phyloP scores from a whole-genome alignment of 495 filamentous ascomycete genomes.

The Hyaloscypha hepaticicola region DNA sequence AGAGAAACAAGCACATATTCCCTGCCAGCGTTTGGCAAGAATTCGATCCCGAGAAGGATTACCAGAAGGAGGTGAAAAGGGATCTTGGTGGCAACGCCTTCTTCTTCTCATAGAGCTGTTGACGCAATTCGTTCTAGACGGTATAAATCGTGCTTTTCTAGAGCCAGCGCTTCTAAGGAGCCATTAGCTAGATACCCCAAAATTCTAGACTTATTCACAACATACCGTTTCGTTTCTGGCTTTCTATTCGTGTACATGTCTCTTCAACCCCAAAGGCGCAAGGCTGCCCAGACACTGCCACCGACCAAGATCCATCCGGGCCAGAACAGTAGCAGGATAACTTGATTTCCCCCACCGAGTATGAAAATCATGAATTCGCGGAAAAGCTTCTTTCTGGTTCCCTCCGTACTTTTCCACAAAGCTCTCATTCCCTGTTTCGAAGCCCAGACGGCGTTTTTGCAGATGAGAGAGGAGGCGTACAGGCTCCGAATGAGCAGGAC shows the following conservation, averaged over 20 bases:
- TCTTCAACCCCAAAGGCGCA: conserved; percentile 19
- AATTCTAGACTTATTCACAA: background rate
- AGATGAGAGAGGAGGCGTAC: conserved; percentile 2
- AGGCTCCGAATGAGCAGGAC: conserved; percentile 16
- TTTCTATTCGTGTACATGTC: background rate
- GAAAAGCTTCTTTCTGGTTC: conserved; percentile 22
- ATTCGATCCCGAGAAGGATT: conserved; percentile 87
- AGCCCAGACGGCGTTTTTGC: background rate
- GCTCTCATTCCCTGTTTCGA: background rate
- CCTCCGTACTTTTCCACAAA: conserved; percentile 21
- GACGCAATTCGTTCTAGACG: background rate
- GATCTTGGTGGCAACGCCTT: conserved; percentile 89
- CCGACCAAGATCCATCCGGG: conserved; percentile 29
- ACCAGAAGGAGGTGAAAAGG: conserved; percentile 73
- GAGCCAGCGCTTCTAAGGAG: background rate
- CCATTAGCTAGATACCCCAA: conserved; percentile 9
- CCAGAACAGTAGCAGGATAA: conserved; percentile 27
- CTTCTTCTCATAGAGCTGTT: conserved; percentile 64
- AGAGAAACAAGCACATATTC: conserved; percentile 96
- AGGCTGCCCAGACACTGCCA: conserved; percentile 4
- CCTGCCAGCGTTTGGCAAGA: conserved; percentile 95
- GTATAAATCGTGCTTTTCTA: background rate
- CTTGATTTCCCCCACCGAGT: conserved; percentile 24
- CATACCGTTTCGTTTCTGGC: background rate
- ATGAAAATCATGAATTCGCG: conserved; percentile 27